Base-by-base conservation (phyloP, 108 stramenopile species). In the Chaetoceros muelleri region DNA sequence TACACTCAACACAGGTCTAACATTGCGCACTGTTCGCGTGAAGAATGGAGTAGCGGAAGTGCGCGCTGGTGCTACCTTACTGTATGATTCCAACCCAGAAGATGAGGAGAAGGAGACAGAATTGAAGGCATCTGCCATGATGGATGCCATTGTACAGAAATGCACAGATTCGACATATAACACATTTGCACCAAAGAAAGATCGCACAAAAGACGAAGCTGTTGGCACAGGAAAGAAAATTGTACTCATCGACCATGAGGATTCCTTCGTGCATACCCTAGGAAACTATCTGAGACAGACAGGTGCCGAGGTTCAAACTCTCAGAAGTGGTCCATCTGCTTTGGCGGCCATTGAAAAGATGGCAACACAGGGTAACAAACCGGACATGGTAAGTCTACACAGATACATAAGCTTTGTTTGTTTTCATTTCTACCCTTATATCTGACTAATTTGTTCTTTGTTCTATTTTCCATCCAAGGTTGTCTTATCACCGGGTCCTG, bases 221-320 rank as follows among this genome's bases (percentile, higher is more conserved):
- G 76, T 76, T 47, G 94, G 93, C 0, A 53, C 59, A 30, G 95
- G 94, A 30, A 95, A 90, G 78, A 63, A 59, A 18, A 80, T 96
- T 21, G 74, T 98, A 40, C 77, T 98, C 34, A 77, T 98, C 44
- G 97, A 98, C 64, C 97, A 98, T 66, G 90, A 98, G 63, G 97
- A 98, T 68, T 96, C 95, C 0, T 98, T 98, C 64, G 97, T 98
- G 19, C 97, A 98, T 71, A 98, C 97, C 21, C 81, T 98, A 27
- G 95, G 95, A 28, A 96, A 98, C 64, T 98, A 98, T 62, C 67
- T 98, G 44, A 92, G 97, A 8, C 97, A 98, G 73, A 98, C 95
- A 22, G 95, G 95, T 40, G 97, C 97, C 0, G 72, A 76, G 28
- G 97, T 98, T 22, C 76, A 48, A 59, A 96, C 95, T 8, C 70